Evolutionary conservation across 1,139 yeast species (phyloP), one percentile per base, ranked within the genome.

Genomic region (Lodderomyces orthopsilosis): DNA sequence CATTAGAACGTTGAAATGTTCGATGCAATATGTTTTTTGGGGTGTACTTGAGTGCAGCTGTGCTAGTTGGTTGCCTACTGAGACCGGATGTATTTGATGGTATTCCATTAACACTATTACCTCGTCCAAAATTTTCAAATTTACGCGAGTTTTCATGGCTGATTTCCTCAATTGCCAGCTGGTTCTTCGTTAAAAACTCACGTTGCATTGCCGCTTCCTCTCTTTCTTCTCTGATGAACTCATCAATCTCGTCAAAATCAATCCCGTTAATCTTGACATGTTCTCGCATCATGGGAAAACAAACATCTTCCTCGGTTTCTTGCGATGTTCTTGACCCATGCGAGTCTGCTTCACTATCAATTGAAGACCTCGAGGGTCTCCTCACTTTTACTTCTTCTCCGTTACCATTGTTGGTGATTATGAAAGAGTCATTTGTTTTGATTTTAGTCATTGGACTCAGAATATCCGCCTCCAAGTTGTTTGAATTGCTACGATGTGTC

Each of bases 241-340:
- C 90, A 49, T 85, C 93, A 56, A 85, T 75, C 54, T 84, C 93
- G 58, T 81, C 87, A 55, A 85, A 85, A 61, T 85, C 91, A 51
- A 85, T 84, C 12, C 91, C 93, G 51, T 81, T 81, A 35, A 83
- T 71, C 49, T 86, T 73, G 10, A 79, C 74, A 53, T 81, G 85
- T 54, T 83, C 88, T 18, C 88, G 81, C 41, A 82, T 72, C 88
- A 89, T 85, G 1, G 98, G 98, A 67, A 91, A 90, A 71, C 98
- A 93, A 38, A 93, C 98, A 75, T 93, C 98, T 60, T 91, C 97
- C 59, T 91, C 98, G 0, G 96, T 89, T 59, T 86, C 95, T 55
- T 85, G 89, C 1, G 89, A 81, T 18, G 82, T 77, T 51, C 89
- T 72, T 9, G 87, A 81, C 1, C 83, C 87, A 53, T 81, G 86